Evolutionary conservation across 768 basidiomycete species (phyloP), one percentile per base, ranked within the genome.

Genomic region (Hygrophorus russula): DNA sequence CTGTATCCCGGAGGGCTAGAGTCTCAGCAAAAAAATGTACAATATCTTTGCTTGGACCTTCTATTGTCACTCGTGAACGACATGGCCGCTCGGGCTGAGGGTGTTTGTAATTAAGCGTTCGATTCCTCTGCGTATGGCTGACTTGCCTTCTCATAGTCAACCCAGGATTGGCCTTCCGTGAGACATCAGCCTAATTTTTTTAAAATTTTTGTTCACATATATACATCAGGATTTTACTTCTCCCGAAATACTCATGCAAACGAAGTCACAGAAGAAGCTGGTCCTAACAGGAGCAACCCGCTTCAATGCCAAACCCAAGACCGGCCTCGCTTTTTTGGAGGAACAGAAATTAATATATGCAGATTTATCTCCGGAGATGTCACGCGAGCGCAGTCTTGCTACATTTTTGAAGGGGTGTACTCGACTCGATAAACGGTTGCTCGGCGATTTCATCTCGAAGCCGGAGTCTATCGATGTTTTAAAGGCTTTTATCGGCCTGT

Each of bases 231-330:
- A 66, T 13, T 78, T 71, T 48, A 71, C 73, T 9, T 55, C 69
- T 2, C 67, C 79, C 0, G 74, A 79, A 12, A 68, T 69, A 14
- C 70, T 86, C 30, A 69, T 75, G 42, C 69, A 72, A 49, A 72
- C 65, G 30, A 94, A 99, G 59, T 82, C 86, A 0, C 78, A 78
- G 56, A 99, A 99, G 62, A 82, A 86, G 42, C 66, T 92, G 5
- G 78, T 96, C 24, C 64, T 93, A 39, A 72, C 82, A 0, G 94
- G 90, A 3, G 87, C 89, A 4, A 64, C 78, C 1, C 78, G 80
- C 30, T 99, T 98, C 67, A 99, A 99, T 55, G 62, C 74, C 11
- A 97, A 97, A 62, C 93, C 96, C 1, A 98, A 94, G 62, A 68
- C 73, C 29, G 96, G 92, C 0, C 61, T 98, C 19, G 74, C 88